Percentiles rank a stretch among this genome's conserved stretches.
Conservation (phyloP, 2,329 filamentous ascomycete species). For the Botrytis fabae region DNA sequence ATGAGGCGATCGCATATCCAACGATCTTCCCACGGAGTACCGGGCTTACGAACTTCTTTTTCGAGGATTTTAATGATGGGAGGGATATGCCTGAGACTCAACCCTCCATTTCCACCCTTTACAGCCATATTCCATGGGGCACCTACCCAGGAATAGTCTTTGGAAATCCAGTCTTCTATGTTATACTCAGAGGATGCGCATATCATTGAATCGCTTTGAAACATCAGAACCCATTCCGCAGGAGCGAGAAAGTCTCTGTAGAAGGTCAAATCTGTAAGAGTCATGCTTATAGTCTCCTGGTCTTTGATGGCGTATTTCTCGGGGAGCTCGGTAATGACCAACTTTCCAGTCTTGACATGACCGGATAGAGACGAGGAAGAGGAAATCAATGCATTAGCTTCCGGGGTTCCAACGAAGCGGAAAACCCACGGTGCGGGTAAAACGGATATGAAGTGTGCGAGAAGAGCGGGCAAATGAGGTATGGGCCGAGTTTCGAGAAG, state of each 20-base stretch:
- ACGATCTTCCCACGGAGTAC: constrained; percentile 53
- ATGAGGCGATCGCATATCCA: constrained; percentile 50
- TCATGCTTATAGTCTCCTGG: constrained; percentile 50
- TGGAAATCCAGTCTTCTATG: constrained; percentile 52
- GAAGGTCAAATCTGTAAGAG: constrained; percentile 53
- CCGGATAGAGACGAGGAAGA: constrained; percentile 46
- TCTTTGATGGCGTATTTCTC: constrained; percentile 51
- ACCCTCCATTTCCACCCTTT: constrained; percentile 39
- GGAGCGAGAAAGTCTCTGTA: constrained; percentile 53
- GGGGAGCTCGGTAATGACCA: constrained; percentile 44
- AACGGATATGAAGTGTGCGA: constrained; percentile 56
- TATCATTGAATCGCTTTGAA: constrained; percentile 55
- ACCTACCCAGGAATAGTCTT: constrained; percentile 49
- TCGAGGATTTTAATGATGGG: constrained; percentile 33
- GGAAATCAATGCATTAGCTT: constrained; percentile 47
- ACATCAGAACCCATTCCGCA: constrained; percentile 56
- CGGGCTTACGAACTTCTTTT: constrained; percentile 45
- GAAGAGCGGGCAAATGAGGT: constrained; percentile 52
- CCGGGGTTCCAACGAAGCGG: constrained; percentile 54
- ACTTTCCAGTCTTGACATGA: constrained; percentile 33
- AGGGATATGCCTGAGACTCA: constrained; percentile 32
- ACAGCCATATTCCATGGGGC: constrained; percentile 36
- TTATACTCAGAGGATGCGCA: constrained; percentile 53
- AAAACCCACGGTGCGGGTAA: constrained; percentile 58
- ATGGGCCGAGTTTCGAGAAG: constrained; percentile 54